Percentiles rank a stretch among this genome's conserved stretches.
These are phyloP conservation scores for Plantago ovata DNA, from an alignment of 257 asterid species.

Conservation along the genomic window DNA sequence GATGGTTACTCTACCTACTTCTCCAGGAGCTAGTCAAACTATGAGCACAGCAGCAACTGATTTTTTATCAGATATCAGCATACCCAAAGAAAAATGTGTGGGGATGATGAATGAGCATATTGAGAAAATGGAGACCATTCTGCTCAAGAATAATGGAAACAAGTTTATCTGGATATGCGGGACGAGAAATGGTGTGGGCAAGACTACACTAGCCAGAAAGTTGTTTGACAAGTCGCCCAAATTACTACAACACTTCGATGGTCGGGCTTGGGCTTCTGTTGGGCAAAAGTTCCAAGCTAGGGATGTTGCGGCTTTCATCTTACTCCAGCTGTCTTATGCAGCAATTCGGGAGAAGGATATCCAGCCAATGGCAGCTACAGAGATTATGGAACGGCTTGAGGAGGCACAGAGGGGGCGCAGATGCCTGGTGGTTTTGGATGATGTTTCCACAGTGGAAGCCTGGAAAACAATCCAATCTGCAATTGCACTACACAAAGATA, in stretches of 20 bases:
- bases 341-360: background rate
- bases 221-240: background rate
- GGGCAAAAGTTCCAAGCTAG: background rate
- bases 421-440: constrained; percentile 20
- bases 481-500: background rate
- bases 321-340: background rate
- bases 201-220: constrained; percentile 11
- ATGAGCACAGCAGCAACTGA: too few species aligned
- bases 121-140: too few species aligned
- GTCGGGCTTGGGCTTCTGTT: background rate
- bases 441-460: constrained; percentile 1
- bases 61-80: too few species aligned
- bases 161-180: too few species aligned
- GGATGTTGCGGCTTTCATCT: background rate
- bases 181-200: background rate
- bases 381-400: constrained; percentile 5
- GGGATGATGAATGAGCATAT: too few species aligned
- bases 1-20: too few species aligned
- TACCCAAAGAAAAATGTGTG: too few species aligned
- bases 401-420: background rate
- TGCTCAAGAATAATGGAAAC: too few species aligned
- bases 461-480: constrained; percentile 10
- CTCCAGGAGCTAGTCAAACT: too few species aligned
- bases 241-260: background rate
- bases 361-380: background rate